A percentile compares a stretch with the other conserved stretches of the same genome.
These are phyloP conservation scores for Alternaria infectoria DNA, from an alignment of 2,329 filamentous ascomycete species.

Conservation along the genomic window DNA sequence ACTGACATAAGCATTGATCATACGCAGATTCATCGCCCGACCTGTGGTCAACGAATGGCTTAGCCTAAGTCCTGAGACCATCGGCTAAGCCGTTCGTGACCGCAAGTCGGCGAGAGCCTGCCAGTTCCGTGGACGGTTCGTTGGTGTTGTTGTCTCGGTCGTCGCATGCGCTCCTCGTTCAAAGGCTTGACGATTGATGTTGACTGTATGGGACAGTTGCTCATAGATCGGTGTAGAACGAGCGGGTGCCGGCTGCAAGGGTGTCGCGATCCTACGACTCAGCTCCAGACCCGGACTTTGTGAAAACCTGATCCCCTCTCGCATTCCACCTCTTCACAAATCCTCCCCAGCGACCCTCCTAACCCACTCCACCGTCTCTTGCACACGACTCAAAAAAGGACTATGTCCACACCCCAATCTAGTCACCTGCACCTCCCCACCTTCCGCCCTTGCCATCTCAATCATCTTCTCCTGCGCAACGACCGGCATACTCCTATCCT, in stretches of 20 bases:
- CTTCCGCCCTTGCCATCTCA: constrained; percentile 30
- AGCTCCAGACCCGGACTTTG: background rate
- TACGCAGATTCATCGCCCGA: background rate
- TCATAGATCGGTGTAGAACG: no score
- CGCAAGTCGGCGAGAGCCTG: background rate
- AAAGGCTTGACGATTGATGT: no score
- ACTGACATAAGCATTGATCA: background rate
- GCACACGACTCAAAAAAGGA: constrained; percentile 51
- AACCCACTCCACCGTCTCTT: constrained; percentile 43
- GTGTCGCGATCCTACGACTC: background rate
- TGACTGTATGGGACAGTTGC: no score
- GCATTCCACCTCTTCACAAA: background rate
- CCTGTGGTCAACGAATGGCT: background rate
- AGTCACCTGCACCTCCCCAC: constrained; percentile 39
- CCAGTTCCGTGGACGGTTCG: accelerated
- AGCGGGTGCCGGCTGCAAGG: no score
- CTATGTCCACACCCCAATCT: constrained; percentile 48
- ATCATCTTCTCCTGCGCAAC: constrained; percentile 42
- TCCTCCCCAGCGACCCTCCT: constrained; percentile 29
- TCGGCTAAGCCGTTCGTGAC: background rate
- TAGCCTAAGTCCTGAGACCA: accelerated
- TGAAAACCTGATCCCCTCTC: background rate
- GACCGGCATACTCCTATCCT: constrained; percentile 44
- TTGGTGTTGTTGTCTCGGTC: background rate
- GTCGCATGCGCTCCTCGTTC: background rate